Evolutionary conservation across 2,329 filamentous ascomycete species (phyloP).

Genomic region (Verticillium nubilum): DNA sequence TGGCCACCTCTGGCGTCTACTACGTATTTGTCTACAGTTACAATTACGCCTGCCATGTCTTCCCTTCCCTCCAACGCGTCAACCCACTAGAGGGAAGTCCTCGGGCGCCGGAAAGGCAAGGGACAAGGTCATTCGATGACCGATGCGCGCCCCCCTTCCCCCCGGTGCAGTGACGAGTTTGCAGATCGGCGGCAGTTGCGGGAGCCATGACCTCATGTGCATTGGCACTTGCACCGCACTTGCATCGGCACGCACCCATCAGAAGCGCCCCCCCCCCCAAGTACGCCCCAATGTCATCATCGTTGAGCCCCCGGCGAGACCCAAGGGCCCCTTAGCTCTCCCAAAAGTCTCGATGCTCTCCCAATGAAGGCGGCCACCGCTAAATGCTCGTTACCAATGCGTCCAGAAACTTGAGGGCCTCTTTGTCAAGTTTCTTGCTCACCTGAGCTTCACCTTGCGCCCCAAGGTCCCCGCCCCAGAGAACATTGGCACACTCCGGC

Average conservation of each 20-base stretch:
- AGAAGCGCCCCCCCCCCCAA: neutral
- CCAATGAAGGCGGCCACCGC: neutral
- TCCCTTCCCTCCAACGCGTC: too few species aligned
- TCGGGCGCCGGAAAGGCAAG: neutral
- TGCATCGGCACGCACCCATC: neutral
- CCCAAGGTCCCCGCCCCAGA: too few species aligned
- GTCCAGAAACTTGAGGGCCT: neutral
- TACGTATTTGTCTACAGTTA: neutral
- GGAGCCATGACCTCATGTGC: conserved; percentile 13
- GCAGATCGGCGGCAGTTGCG: conserved; percentile 14
- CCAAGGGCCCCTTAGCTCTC: neutral
- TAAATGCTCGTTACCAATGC: neutral
- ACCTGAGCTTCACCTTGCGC: neutral
- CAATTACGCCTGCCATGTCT: neutral
- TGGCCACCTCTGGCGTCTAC: neutral
- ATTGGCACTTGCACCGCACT: neutral
- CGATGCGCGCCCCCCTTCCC: neutral
- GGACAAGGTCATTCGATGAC: neutral
- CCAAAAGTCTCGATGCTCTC: neutral
- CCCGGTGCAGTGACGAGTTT: conserved; percentile 7
- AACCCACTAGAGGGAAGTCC: neutral
- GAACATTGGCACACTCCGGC: neutral
- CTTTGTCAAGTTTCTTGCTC: neutral
- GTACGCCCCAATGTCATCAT: neutral
- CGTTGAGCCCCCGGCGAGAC: neutral